These are phyloP conservation scores for Phytophthora pini DNA, from an alignment of 352 stramenopile species.

Conservation along the genomic window DNA sequence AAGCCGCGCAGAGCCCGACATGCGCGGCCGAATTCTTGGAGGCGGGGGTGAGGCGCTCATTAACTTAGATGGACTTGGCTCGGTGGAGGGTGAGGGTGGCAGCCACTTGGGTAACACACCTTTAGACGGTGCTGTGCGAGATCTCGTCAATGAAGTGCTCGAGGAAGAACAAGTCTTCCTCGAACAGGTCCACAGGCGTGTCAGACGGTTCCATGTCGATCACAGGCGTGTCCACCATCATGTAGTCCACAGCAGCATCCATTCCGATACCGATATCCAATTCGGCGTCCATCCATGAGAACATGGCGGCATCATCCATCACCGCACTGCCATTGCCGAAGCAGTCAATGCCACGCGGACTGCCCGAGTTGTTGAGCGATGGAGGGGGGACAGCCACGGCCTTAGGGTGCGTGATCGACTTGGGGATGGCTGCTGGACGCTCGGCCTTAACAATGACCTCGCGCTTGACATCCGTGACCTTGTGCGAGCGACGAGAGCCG, in stretches of 20 bases:
- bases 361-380: constrained; percentile 43
- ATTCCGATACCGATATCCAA: constrained; percentile 72
- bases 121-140: constrained; percentile 51
- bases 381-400: constrained; percentile 16
- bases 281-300: constrained; percentile 81
- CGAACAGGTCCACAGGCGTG: constrained; percentile 77
- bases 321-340: constrained; percentile 37
- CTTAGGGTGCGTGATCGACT: constrained; percentile 29
- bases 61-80: constrained; percentile 36
- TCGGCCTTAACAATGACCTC: constrained; percentile 40
- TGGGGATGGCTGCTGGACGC: constrained; percentile 14
- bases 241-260: constrained; percentile 77
- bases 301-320: constrained; percentile 38
- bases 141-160: constrained; percentile 87
- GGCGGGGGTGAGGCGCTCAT: constrained; percentile 9
- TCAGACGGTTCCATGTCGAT: constrained; percentile 82
- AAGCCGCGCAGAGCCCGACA: constrained; percentile 9
- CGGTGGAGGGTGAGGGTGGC: constrained; percentile 3
- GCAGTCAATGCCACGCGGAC: constrained; percentile 61
- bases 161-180: constrained; percentile 82
- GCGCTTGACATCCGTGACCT: constrained; percentile 28
- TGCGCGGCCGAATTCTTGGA: constrained; percentile 6
- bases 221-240: constrained; percentile 72
- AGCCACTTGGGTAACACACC: constrained; percentile 5
- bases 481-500: constrained; percentile 30